phyloP scores from a whole-genome alignment of 305 asterid species.

The Fraxinus platypoda region DNA sequence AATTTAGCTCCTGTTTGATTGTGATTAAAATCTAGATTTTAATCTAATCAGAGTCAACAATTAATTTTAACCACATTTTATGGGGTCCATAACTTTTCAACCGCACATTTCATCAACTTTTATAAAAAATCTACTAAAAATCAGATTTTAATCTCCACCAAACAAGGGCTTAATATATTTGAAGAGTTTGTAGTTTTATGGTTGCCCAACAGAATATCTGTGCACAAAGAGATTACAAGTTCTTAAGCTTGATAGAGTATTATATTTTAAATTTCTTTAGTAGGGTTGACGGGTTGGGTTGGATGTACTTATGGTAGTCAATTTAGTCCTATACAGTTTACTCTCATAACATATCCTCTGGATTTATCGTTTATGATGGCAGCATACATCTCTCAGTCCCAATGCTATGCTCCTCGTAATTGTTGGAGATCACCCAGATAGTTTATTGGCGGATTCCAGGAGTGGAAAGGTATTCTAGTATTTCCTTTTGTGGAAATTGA shows the following conservation, averaged over 20 bases:
- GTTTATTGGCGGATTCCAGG: constrained; percentile 66
- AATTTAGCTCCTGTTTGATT: neutral
- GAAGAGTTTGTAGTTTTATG: neutral
- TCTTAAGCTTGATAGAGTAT: neutral
- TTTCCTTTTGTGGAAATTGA: constrained; percentile 11
- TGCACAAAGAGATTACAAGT: neutral
- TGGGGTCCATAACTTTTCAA: too few relatives aligned
- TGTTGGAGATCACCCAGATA: constrained; percentile 77
- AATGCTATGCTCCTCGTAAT: constrained; percentile 67
- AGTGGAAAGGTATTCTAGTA: constrained; percentile 58
- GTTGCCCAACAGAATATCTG: neutral
- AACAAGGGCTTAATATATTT: neutral
- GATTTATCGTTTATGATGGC: constrained; percentile 28
- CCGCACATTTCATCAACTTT: too few relatives aligned
- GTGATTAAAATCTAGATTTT: too few relatives aligned
- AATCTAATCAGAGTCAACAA: too few relatives aligned
- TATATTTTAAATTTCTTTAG: neutral
- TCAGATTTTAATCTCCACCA: too few relatives aligned
- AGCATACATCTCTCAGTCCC: constrained; percentile 88
- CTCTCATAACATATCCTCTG: neutral
- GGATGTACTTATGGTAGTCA: neutral
- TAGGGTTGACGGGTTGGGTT: neutral
- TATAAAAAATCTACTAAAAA: too few relatives aligned
- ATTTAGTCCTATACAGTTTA: neutral
- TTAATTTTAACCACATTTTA: too few relatives aligned